Conservation (phyloP, 2,329 filamentous ascomycete genomes). For the Ophiostoma himal-ulmi region DNA sequence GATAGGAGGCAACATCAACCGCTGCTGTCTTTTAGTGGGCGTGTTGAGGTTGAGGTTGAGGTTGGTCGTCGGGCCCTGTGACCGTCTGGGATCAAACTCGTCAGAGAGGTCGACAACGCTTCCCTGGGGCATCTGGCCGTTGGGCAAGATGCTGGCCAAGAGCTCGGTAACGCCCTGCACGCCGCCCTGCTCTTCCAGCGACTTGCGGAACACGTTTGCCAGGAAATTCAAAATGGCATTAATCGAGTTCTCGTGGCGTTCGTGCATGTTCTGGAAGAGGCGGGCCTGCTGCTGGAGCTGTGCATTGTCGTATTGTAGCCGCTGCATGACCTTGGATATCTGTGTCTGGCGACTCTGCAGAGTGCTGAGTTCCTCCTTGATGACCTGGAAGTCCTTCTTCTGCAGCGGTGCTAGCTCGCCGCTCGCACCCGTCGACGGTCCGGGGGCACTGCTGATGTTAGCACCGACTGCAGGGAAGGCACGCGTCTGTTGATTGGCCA, state of each 20-base stretch:
- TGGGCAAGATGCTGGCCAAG: conserved; percentile 68
- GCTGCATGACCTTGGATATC: conserved; percentile 75
- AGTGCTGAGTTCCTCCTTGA: conserved; percentile 73
- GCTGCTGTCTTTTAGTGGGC: conserved; percentile 48
- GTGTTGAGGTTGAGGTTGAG: conserved; percentile 28
- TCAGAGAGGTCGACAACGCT: conserved; percentile 55
- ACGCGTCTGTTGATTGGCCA: conserved; percentile 23
- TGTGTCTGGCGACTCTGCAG: conserved; percentile 80
- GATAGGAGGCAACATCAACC: conserved; percentile 48
- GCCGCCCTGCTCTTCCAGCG: conserved; percentile 74
- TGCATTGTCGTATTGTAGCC: conserved; percentile 78
- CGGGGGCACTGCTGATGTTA: background rate
- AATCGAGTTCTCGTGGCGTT: conserved; percentile 96
- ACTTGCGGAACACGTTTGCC: conserved; percentile 92
- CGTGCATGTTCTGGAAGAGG: conserved; percentile 84
- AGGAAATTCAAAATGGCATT: conserved; percentile 98
- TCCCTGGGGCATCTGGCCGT: conserved; percentile 48
- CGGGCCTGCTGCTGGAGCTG: conserved; percentile 82
- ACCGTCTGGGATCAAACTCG: conserved; percentile 49
- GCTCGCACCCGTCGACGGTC: conserved; percentile 28
- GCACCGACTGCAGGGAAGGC: conserved; percentile 33
- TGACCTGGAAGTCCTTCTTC: conserved; percentile 67
- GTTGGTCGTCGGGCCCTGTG: conserved; percentile 32
- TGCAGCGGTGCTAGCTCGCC: conserved; percentile 45
- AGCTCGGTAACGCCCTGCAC: conserved; percentile 76